Evolutionary conservation across 768 basidiomycete species (phyloP).

Genomic region (Baorangia bicolor): DNA sequence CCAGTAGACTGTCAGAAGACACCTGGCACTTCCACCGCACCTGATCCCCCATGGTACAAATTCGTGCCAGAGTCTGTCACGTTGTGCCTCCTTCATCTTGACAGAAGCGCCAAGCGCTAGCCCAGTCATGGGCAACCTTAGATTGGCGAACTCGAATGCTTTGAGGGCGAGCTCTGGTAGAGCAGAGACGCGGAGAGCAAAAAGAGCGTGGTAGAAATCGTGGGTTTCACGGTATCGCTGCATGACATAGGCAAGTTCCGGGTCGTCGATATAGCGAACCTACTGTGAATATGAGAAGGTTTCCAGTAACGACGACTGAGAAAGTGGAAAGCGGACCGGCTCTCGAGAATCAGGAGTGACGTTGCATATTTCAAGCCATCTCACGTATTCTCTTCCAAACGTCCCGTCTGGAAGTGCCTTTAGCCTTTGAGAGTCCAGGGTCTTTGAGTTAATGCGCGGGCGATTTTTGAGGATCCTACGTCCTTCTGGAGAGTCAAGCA

Average conservation of each 20-base stretch:
- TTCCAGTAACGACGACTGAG: neutral
- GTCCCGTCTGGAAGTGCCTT: slow-evolving; percentile 71
- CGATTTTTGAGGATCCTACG: slow-evolving; percentile 79
- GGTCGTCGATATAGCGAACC: slow-evolving; percentile 94
- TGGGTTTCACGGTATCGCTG: slow-evolving; percentile 97
- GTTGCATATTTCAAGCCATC: slow-evolving; percentile 85
- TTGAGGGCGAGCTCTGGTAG: slow-evolving; percentile 93
- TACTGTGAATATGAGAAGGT: slow-evolving; percentile 31
- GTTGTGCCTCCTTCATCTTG: slow-evolving; percentile 39
- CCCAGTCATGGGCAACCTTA: slow-evolving; percentile 84
- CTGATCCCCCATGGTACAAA: slow-evolving; percentile 92
- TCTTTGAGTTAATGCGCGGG: slow-evolving; percentile 75
- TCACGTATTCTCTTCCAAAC: slow-evolving; percentile 82
- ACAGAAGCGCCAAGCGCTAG: slow-evolving; percentile 62
- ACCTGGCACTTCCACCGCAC: slow-evolving; percentile 71
- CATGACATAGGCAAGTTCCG: slow-evolving; percentile 97
- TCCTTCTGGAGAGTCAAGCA: slow-evolving; percentile 81
- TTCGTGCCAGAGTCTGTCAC: slow-evolving; percentile 64
- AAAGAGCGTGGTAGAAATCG: slow-evolving; percentile 94
- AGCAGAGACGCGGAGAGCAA: slow-evolving; percentile 84
- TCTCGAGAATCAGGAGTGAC: slow-evolving; percentile 94
- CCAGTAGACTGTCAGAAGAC: slow-evolving; percentile 92
- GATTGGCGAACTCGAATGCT: slow-evolving; percentile 90
- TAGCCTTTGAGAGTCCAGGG: slow-evolving; percentile 70
- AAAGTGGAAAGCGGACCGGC: slow-evolving; percentile 55